These are phyloP conservation scores for Rostrohypoxylon terebratum DNA, from an alignment of 495 filamentous ascomycete genomes.

Conservation along the genomic window DNA sequence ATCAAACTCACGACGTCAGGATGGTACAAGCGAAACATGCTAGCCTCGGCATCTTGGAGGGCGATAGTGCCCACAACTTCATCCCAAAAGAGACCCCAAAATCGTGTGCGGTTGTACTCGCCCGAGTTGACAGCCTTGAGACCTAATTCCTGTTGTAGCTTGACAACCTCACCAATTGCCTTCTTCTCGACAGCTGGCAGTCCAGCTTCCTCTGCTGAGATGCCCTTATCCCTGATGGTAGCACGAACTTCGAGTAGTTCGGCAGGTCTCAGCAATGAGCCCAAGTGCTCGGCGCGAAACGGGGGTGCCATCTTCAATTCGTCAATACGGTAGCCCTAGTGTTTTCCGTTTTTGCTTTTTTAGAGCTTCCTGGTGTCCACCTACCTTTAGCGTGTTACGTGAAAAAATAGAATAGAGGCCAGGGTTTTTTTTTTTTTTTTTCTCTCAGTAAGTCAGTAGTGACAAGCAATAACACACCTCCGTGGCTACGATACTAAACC, in stretches of 20 bases:
- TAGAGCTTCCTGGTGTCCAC: neutral
- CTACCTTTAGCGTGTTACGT: slow-evolving; percentile 4
- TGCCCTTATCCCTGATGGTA: slow-evolving; percentile 68
- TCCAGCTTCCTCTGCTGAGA: slow-evolving; percentile 61
- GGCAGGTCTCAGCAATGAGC: slow-evolving; percentile 81
- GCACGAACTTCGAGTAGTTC: slow-evolving; percentile 72
- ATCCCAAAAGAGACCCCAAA: slow-evolving; percentile 79
- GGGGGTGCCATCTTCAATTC: slow-evolving; percentile 63
- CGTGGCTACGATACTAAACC: slow-evolving; percentile 1
- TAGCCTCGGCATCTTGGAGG: slow-evolving; percentile 74
- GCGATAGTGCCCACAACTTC: slow-evolving; percentile 71
- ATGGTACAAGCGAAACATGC: slow-evolving; percentile 79
- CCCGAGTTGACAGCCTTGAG: slow-evolving; percentile 75
- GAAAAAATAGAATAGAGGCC: neutral
- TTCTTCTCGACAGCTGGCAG: slow-evolving; percentile 70
- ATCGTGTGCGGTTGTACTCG: slow-evolving; percentile 76
- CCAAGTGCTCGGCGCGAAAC: slow-evolving; percentile 86
- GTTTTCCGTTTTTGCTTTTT: neutral
- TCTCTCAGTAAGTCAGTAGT: neutral
- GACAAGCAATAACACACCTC: neutral
- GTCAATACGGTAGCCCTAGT: neutral
- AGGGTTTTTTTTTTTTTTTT: neutral
- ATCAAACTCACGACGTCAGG: slow-evolving; percentile 82
- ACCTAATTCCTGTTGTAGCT: slow-evolving; percentile 73
- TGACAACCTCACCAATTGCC: slow-evolving; percentile 73